Evolutionary conservation across 1,139 yeast genomes (phyloP).

Genomic region (Yamadazyma taylorii): DNA sequence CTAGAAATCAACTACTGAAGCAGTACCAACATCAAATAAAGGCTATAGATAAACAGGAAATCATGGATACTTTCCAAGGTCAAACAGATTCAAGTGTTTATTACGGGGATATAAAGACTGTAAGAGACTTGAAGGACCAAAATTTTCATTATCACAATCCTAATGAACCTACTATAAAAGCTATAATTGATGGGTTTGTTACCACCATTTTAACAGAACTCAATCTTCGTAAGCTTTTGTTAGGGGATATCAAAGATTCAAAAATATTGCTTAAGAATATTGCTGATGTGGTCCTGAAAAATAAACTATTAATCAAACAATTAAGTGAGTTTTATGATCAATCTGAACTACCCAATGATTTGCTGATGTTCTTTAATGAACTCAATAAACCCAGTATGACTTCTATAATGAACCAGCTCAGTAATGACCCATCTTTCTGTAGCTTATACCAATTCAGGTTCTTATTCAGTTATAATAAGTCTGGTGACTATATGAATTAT

Average conservation of each 20-base stretch:
- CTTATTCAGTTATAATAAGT: slow-evolving; percentile 26
- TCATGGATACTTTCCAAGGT: neutral
- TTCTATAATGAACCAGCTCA: slow-evolving; percentile 16
- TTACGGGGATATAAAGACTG: neutral
- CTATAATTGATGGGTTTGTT: slow-evolving; percentile 14
- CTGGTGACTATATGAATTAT: slow-evolving; percentile 35
- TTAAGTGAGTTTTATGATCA: neutral
- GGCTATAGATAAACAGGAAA: neutral
- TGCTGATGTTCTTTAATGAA: slow-evolving; percentile 17
- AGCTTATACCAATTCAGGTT: slow-evolving; percentile 20
- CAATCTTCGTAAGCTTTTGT: slow-evolving; percentile 21
- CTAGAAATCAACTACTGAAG: slow-evolving; percentile 4
- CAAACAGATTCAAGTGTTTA: neutral
- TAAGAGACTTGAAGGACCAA: neutral
- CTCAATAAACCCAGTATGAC: slow-evolving; percentile 15
- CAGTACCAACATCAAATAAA: slow-evolving; percentile 2
- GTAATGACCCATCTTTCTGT: slow-evolving; percentile 17
- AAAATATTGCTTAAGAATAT: slow-evolving; percentile 7
- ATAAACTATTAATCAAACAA: slow-evolving; percentile 7
- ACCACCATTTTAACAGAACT: slow-evolving; percentile 28
- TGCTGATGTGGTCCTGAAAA: slow-evolving; percentile 5
- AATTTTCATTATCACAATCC: slow-evolving; percentile 11
- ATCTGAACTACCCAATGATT: slow-evolving; percentile 13
- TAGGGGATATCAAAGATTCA: slow-evolving; percentile 12
- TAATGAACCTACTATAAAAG: slow-evolving; percentile 9